A percentile compares a stretch with the other conserved stretches of the same genome.
Conservation (phyloP, 306 rosid species). For the Acacia acuminata region DNA sequence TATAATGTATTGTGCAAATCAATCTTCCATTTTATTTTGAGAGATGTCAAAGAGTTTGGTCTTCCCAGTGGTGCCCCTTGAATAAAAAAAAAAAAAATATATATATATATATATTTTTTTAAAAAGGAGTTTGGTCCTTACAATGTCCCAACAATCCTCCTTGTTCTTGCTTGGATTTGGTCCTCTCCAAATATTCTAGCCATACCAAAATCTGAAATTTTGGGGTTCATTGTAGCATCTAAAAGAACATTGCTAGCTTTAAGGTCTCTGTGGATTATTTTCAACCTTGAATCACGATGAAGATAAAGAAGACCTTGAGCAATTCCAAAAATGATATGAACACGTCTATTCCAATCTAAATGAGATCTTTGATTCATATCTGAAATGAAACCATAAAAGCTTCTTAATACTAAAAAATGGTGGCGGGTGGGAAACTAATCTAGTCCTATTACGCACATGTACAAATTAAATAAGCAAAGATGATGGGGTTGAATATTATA, state of each 20-base stretch:
- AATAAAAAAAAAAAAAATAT: no score
- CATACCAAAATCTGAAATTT: slow-evolving; percentile 38
- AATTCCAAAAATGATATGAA: slow-evolving; percentile 15
- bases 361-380: not conserved
- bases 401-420: not conserved
- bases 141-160: not conserved
- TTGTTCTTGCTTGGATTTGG: slow-evolving; percentile 24
- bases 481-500: not conserved
- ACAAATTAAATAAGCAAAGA: not conserved
- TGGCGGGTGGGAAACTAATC: not conserved
- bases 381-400: not conserved
- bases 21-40: not conserved
- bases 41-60: not conserved
- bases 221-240: slow-evolving; percentile 26
- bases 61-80: no score
- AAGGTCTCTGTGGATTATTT: not conserved
- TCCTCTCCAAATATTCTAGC: slow-evolving; percentile 31
- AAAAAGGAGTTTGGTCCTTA: not conserved
- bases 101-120: no score
- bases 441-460: not conserved
- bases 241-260: not conserved
- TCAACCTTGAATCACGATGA: slow-evolving; percentile 35
- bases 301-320: slow-evolving; percentile 33
- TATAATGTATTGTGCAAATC: not conserved
- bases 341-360: slow-evolving; percentile 10